These are phyloP conservation scores for Lepiota subincarnata DNA, from an alignment of 768 basidiomycete species.

Conservation along the genomic window DNA sequence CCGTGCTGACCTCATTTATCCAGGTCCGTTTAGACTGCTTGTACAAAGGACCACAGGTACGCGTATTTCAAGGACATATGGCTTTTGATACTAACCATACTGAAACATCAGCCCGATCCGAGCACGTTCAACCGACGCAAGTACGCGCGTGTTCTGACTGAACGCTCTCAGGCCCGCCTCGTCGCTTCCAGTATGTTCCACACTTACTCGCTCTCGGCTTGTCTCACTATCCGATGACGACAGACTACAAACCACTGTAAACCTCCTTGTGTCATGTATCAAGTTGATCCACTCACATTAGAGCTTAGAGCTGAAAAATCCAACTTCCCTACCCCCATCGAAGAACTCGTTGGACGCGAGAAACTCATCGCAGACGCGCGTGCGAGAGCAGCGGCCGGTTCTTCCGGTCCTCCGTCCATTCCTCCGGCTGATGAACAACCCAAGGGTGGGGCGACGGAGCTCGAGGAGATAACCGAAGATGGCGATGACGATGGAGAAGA, in stretches of 20 bases:
- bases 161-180: constrained; percentile 25
- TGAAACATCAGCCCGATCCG: background rate
- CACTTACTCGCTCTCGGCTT: background rate
- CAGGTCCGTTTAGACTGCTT: background rate
- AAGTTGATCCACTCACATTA: background rate
- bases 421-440: background rate
- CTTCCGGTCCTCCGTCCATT: background rate
- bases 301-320: background rate
- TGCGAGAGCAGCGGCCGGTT: background rate
- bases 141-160: constrained; percentile 21
- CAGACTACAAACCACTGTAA: constrained; percentile 23
- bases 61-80: background rate
- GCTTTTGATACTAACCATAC: no score
- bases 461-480: no score
- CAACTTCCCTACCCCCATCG: background rate
- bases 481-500: background rate
- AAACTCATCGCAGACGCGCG: background rate
- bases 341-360: background rate
- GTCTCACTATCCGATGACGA: background rate
- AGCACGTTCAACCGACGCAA: constrained; percentile 22
- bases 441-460: background rate
- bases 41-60: background rate
- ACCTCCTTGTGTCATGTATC: background rate
- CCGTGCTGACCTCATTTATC: background rate
- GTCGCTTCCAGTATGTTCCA: constrained; percentile 25